Base-by-base conservation (phyloP, 1,284 basidiomycete species). In the Boletus semigastroideus region DNA sequence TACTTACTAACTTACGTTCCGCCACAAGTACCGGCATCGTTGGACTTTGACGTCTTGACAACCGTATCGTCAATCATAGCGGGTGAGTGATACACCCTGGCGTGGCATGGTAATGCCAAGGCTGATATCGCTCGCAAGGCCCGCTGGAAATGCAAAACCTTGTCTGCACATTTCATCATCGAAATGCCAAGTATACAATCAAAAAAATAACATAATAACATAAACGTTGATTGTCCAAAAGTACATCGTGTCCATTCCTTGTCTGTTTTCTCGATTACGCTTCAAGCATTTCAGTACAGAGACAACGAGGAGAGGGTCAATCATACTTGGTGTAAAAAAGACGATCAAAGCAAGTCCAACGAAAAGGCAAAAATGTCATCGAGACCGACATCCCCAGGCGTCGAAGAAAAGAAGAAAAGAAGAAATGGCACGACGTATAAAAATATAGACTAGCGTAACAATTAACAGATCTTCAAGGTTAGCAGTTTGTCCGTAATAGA, bases 381-480 rank as follows among this genome's bases (percentile, higher is more conserved):
- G 27, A 33, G 31, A 25, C 34, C 20, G 27, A 19, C 19, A 12
- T 50, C 50, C 31, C 47, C 47, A 43, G 20, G 31, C 34, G 20
- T 49, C 51, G 34, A 28, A 52, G 39, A 51, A 38, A 38, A 38
- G 5, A 38, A 25, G 7, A 25, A 25, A 25, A 25, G 25, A 25
- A 5, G 7, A 25, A 6, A 56, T 57, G 54, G 45, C 59, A 64
- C 57, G 60, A 53, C 46, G 37, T 66, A 59, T 64, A 69, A 61
- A 46, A 55, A 51, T 60, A 60, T 66, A 56, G 47, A 53, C 43
- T 65, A 65, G 55, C 55, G 49, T 69, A 69, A 53, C 47, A 42
- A 65, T 65, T 65, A 69, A 54, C 40, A 48, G 53, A 46, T 50
- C 42, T 33, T 54, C 51, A 54, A 37, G 25, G 13, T 42, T 67